Conservation (phyloP, 1,284 basidiomycete species). For the Trametes pubescens region DNA sequence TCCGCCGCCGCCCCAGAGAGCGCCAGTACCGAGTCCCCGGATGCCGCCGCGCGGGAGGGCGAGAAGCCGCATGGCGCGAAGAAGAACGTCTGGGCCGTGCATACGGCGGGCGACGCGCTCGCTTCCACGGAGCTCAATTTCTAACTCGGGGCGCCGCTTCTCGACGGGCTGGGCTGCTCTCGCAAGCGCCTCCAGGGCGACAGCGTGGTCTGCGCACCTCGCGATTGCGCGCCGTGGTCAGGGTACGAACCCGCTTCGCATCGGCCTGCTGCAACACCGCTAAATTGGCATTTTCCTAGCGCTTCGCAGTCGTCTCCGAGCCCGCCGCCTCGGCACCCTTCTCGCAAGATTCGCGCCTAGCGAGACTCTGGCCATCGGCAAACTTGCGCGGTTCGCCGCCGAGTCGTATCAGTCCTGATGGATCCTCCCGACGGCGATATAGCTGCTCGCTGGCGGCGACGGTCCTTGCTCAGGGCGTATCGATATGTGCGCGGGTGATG, state of each 20-base stretch:
- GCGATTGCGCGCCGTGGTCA: conserved; percentile 2
- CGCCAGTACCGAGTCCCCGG: conserved; percentile 24
- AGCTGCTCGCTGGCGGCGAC: conserved; percentile 3
- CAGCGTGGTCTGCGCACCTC: background rate
- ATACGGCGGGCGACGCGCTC: conserved; percentile 16
- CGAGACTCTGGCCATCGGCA: background rate
- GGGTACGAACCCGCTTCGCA: conserved; percentile 1
- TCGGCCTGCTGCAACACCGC: background rate
- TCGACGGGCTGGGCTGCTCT: conserved; percentile 3
- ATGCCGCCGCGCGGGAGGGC: conserved; percentile 12
- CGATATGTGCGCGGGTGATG: conserved; percentile 17
- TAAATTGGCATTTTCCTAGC: background rate
- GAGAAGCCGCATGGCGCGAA: conserved; percentile 15
- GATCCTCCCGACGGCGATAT: background rate
- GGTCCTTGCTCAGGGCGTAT: conserved; percentile 7
- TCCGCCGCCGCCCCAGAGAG: conserved; percentile 25
- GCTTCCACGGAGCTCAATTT: conserved; percentile 29
- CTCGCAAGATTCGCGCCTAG: background rate
- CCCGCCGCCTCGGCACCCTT: background rate
- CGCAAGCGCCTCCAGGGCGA: conserved; percentile 10
- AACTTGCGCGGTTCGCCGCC: background rate
- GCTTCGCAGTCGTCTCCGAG: background rate
- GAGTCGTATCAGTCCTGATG: background rate
- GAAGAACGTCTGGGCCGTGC: conserved; percentile 35
- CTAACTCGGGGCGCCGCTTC: conserved; percentile 16